A percentile compares a stretch with the other conserved stretches of the same genome.
Conservation (phyloP, 2,329 filamentous ascomycete species). For the Penicillium sp. region DNA sequence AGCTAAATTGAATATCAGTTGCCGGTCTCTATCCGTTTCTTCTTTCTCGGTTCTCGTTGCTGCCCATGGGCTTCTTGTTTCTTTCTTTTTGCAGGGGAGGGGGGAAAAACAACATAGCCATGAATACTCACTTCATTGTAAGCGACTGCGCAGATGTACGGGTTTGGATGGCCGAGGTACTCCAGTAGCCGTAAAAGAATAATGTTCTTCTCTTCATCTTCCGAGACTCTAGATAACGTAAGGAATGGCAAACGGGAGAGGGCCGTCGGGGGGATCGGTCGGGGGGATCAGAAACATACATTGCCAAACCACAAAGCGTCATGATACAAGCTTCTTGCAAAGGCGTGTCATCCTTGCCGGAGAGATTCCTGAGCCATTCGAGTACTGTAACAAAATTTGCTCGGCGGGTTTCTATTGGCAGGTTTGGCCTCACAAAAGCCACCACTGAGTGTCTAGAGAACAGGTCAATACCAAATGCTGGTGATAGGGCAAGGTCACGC, state of each 20-base stretch:
- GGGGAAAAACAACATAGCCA: not conserved
- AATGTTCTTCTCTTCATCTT: slow-evolving; percentile 82
- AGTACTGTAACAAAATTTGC: slow-evolving; percentile 72
- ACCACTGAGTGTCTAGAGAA: slow-evolving; percentile 61
- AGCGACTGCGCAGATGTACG: slow-evolving; percentile 75
- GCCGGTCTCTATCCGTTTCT: not conserved
- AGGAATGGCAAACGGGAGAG: not conserved
- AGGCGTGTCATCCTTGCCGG: slow-evolving; percentile 66
- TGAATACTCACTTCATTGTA: slow-evolving; percentile 69
- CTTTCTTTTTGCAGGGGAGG: not conserved
- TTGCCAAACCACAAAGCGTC: slow-evolving; percentile 81
- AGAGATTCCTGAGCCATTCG: slow-evolving; percentile 70
- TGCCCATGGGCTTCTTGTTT: no score
- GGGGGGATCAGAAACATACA: slow-evolving; percentile 45
- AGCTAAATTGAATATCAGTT: slow-evolving; percentile 51
- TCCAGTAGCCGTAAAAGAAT: slow-evolving; percentile 81
- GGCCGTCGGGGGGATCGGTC: not conserved
- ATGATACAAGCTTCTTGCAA: slow-evolving; percentile 83
- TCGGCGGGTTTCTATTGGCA: slow-evolving; percentile 52
- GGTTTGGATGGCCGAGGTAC: slow-evolving; percentile 81
- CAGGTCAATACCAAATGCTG: slow-evolving; percentile 5
- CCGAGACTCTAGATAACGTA: slow-evolving; percentile 57
- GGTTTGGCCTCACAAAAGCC: slow-evolving; percentile 61
- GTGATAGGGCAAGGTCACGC: slow-evolving; percentile 4
- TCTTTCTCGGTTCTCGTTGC: no score